These are phyloP conservation scores for Penicillium samsonianum DNA, from an alignment of 495 filamentous ascomycete species.

Conservation along the genomic window DNA sequence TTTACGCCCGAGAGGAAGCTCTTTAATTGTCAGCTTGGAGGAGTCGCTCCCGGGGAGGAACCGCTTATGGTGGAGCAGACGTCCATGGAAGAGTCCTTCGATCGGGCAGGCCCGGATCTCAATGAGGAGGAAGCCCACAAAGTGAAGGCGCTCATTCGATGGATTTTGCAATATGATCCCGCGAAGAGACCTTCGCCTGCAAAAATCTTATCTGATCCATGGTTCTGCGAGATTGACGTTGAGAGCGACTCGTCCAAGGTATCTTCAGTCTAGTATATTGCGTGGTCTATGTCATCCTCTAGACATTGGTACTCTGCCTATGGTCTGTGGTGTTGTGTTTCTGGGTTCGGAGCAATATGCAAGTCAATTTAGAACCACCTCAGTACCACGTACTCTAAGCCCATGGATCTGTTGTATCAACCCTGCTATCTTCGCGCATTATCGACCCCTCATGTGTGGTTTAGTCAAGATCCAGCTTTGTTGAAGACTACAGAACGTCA, in stretches of 20 bases:
- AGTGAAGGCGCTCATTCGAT: conserved; percentile 32
- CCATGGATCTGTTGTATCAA: too few species aligned
- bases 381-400: too few species aligned
- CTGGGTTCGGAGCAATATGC: too few species aligned
- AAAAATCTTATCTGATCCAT: conserved; percentile 32
- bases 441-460: too few species aligned
- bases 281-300: too few species aligned
- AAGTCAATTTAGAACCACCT: too few species aligned
- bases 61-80: conserved; percentile 15
- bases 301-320: too few species aligned
- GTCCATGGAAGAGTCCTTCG: conserved; percentile 34
- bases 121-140: conserved; percentile 29
- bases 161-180: conserved; percentile 39
- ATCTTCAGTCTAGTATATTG: not conserved
- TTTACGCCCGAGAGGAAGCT: conserved; percentile 33
- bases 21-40: conserved; percentile 29
- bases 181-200: conserved; percentile 31
- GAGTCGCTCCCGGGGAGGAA: conserved; percentile 12
- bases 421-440: too few species aligned
- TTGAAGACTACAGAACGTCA: too few species aligned
- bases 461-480: too few species aligned
- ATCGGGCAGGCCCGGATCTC: conserved; percentile 27
- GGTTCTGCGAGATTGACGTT: conserved; percentile 27
- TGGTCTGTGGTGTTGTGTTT: too few species aligned
- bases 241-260: conserved; percentile 8